A percentile compares a stretch with the other conserved stretches of the same genome.
Evolutionary conservation across 1,139 yeast species (phyloP).

Genomic region (Geotrichum europaeum): DNA sequence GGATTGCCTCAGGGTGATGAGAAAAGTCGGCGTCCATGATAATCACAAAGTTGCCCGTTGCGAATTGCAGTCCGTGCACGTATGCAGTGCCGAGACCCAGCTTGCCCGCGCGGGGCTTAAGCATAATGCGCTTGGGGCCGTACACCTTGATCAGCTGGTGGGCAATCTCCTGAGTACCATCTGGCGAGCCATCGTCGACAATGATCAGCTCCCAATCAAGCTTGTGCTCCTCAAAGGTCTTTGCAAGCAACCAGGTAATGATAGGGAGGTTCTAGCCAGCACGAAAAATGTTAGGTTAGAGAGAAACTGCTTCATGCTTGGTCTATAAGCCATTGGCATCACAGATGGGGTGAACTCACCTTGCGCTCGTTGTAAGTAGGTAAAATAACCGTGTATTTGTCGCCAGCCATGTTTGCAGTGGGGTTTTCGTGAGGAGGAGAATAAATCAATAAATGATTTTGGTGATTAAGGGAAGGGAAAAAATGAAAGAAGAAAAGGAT

Average conservation of each 20-base stretch:
- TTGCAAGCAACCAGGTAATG: conserved; percentile 62
- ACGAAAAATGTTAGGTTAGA: background rate
- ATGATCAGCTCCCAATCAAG: conserved; percentile 74
- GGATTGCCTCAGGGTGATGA: conserved; percentile 73
- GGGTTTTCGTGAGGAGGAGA: background rate
- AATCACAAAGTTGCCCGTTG: conserved; percentile 68
- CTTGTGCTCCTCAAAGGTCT: conserved; percentile 53
- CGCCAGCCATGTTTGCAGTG: conserved; percentile 23
- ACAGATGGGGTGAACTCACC: conserved; percentile 23
- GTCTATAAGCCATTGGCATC: background rate
- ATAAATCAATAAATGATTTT: background rate
- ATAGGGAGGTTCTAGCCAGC: conserved; percentile 52
- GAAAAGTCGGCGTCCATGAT: conserved; percentile 87
- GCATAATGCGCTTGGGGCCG: conserved; percentile 57
- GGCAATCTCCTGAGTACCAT: conserved; percentile 74
- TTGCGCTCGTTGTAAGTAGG: conserved; percentile 76
- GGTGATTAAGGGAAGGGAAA: background rate
- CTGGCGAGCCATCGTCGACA: conserved; percentile 79
- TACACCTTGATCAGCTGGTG: conserved; percentile 56
- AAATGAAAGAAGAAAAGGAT: background rate
- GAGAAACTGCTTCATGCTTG: background rate
- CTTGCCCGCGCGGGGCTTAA: conserved; percentile 73
- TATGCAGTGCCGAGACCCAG: conserved; percentile 80
- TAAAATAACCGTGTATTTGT: conserved; percentile 68
- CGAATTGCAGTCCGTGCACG: conserved; percentile 69